Evolutionary conservation across 352 stramenopile genomes (phyloP).

Genomic region (Aphanomyces stellatus): DNA sequence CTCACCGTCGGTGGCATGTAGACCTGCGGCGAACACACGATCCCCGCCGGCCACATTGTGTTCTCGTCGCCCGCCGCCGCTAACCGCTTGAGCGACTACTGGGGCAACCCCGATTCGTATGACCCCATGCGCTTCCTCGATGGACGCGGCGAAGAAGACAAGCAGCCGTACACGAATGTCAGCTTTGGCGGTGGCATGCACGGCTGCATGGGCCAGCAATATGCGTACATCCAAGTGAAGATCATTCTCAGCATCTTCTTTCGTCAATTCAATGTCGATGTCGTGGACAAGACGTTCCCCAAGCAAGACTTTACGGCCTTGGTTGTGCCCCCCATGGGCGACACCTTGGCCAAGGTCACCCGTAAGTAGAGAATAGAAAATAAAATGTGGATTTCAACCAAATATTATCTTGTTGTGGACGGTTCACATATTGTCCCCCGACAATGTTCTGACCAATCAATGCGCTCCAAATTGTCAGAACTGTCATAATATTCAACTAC

Average conservation of each 20-base stretch:
- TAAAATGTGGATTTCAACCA: too few species aligned
- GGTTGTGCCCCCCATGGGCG: conserved; percentile 87
- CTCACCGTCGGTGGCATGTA: neutral
- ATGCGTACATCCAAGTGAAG: conserved; percentile 90
- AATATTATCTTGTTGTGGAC: too few species aligned
- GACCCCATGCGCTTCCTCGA: conserved; percentile 83
- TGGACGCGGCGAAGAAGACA: conserved; percentile 67
- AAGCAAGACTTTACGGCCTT: conserved; percentile 86
- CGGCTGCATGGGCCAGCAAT: conserved; percentile 90
- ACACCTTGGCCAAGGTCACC: conserved; percentile 2
- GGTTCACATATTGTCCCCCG: too few species aligned
- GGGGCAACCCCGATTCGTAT: conserved; percentile 56
- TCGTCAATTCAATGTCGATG: conserved; percentile 82
- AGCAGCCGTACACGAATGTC: conserved; percentile 41
- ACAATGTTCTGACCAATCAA: too few species aligned
- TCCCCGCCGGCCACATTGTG: conserved; percentile 87
- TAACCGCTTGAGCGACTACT: conserved; percentile 39
- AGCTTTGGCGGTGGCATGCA: conserved; percentile 90
- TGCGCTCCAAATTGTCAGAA: too few species aligned
- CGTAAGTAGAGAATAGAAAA: too few species aligned
- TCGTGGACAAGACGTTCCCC: conserved; percentile 56
- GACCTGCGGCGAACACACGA: conserved; percentile 61
- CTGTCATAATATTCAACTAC: too few species aligned
- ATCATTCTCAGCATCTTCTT: conserved; percentile 88
- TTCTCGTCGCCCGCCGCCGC: conserved; percentile 75